Conservation (phyloP, 331 rosid species). For the Acacia concinna region DNA sequence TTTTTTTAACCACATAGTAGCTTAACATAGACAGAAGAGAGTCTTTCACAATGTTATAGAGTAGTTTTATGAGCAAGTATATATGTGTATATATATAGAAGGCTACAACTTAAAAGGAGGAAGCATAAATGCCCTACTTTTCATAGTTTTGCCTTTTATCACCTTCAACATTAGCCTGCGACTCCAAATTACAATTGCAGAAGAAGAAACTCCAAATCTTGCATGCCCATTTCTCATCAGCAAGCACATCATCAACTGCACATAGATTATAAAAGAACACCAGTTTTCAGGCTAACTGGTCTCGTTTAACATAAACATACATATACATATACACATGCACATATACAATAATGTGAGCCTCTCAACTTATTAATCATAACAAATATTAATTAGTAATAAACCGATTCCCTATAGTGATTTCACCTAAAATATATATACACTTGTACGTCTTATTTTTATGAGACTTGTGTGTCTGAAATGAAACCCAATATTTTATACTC, state of each 20-base stretch:
- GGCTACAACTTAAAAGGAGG: conserved; percentile 24
- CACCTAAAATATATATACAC: background rate
- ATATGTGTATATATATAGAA: conserved; percentile 44
- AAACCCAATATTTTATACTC: background rate
- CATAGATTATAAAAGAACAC: background rate
- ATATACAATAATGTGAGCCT: background rate
- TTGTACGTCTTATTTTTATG: background rate
- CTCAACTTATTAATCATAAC: background rate
- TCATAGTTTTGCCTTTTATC: conserved; percentile 19
- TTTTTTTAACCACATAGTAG: conserved; percentile 12
- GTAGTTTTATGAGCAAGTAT: conserved; percentile 31
- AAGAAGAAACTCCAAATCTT: conserved; percentile 23
- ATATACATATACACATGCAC: background rate
- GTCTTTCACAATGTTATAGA: conserved; percentile 28
- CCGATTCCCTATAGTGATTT: background rate
- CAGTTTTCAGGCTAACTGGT: conserved; percentile 14
- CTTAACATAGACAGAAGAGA: conserved; percentile 25
- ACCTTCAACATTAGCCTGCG: conserved; percentile 35
- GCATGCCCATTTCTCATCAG: conserved; percentile 20
- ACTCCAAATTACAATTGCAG: conserved; percentile 27
- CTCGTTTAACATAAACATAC: background rate
- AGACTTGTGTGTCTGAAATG: background rate
- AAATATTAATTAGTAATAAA: background rate
- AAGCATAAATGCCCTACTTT: conserved; percentile 23
- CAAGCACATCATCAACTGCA: conserved; percentile 48